Evolutionary conservation across 306 rosid species (phyloP).

Genomic region (Canavalia gladiata): DNA sequence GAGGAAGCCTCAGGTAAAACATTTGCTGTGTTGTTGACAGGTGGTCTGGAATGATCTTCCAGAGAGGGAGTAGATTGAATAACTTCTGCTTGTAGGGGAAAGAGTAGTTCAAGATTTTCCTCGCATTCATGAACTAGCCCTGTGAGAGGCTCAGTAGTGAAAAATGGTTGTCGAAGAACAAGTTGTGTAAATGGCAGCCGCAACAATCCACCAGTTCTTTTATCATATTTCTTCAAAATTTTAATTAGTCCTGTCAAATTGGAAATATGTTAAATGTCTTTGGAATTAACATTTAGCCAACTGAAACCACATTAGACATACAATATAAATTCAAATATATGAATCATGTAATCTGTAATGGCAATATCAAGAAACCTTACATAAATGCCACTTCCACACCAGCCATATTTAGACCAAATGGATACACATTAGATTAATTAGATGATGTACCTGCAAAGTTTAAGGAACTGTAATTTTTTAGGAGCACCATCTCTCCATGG

Average conservation of each 20-base stretch:
- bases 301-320: conserved; percentile 19
- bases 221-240: conserved; percentile 94
- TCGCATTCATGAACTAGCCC: conserved; percentile 85
- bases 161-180: conserved; percentile 88
- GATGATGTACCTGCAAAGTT: conserved; percentile 84
- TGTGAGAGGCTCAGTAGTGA: conserved; percentile 84
- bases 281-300: conserved; percentile 30
- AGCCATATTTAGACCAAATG: conserved; percentile 9
- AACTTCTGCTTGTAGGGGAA: conserved; percentile 90
- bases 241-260: conserved; percentile 79
- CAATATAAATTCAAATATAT: background rate
- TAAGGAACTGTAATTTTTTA: conserved; percentile 91
- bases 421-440: background rate
- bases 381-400: conserved; percentile 42
- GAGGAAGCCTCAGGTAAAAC: conserved; percentile 57
- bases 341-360: conserved; percentile 29
- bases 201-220: conserved; percentile 87
- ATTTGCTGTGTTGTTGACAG: conserved; percentile 39
- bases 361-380: conserved; percentile 40
- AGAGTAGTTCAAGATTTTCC: conserved; percentile 90
- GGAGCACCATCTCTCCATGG: conserved; percentile 98
- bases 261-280: conserved; percentile 41
- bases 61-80: conserved; percentile 64
- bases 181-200: conserved; percentile 81
- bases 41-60: conserved; percentile 48